Evolutionary conservation across 2,329 filamentous ascomycete species (phyloP).

Genomic region (Pseudogymnoascus sp.): DNA sequence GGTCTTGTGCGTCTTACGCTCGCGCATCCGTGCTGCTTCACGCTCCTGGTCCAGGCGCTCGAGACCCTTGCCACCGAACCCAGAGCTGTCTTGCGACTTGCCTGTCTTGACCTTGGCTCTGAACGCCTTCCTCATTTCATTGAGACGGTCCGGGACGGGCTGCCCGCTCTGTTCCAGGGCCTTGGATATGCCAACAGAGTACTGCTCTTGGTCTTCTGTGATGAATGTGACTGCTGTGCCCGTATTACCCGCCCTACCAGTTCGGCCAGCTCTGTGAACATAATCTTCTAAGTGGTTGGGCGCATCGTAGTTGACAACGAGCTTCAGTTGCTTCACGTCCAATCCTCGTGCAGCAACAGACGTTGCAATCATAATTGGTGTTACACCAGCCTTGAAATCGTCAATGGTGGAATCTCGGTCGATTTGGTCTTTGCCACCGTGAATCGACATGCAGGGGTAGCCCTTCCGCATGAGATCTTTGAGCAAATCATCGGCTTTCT

Average conservation of each 20-base stretch:
- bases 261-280: conserved; percentile 88
- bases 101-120: conserved; percentile 87
- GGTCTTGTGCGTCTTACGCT: conserved; percentile 83
- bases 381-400: conserved; percentile 86
- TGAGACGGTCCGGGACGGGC: conserved; percentile 63
- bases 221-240: conserved; percentile 94
- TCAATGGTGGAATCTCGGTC: conserved; percentile 87
- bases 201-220: conserved; percentile 85
- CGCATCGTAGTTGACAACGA: conserved; percentile 92
- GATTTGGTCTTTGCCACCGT: conserved; percentile 88
- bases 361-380: conserved; percentile 87
- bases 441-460: conserved; percentile 87
- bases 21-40: conserved; percentile 75
- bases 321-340: conserved; percentile 90
- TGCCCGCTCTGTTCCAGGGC: conserved; percentile 80
- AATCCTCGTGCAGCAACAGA: conserved; percentile 91
- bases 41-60: conserved; percentile 87
- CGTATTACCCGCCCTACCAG: conserved; percentile 87
- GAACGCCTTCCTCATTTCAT: conserved; percentile 64
- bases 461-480: conserved; percentile 75
- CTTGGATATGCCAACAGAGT: conserved; percentile 79
- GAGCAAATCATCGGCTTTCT: conserved; percentile 74
- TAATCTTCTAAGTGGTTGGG: conserved; percentile 96
- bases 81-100: conserved; percentile 80
- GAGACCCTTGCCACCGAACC: conserved; percentile 91